Evolutionary conservation across 805 yeast species (phyloP), one percentile per base, ranked within the genome.

Genomic region (Brettanomyces sp.): DNA sequence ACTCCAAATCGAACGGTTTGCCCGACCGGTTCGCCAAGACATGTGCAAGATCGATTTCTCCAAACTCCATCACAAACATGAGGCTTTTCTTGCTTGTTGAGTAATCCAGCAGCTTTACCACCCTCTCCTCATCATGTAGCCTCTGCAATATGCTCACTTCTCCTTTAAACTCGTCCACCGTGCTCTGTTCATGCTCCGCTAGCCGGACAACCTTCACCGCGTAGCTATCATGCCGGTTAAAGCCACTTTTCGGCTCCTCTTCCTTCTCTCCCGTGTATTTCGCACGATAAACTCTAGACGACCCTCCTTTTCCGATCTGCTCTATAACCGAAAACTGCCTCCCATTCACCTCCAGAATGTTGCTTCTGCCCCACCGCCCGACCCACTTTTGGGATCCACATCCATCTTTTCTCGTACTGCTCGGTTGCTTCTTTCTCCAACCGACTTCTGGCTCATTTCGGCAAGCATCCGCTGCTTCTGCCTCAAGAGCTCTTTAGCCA

Each of bases 11-110:
- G 48, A 84, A 62, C 0, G 78, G 72, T 51, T 63, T 52, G 25
- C 67, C 67, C 4, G 71, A 55, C 45, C 87, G 69, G 43, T 72
- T 75, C 38, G 79, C 75, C 42, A 91, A 69, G 7, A 90, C 90
- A 54, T 79, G 87, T 0, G 96, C 91, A 25, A 91, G 65, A 61
- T 91, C 97, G 45, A 85, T 76, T 50, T 91, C 96, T 21, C 98
- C 98, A 59, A 95, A 86, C 63, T 93, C 98, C 96, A 91, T 87
- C 3, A 89, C 85, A 50, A 91, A 66, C 56, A 74, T 72, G 34
- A 91, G 69, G 2, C 80, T 72, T 0, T 84, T 80, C 25, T 75
- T 78, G 3, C 72, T 70, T 52, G 88, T 69, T n/a, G 82, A 79
- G 61, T 83, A 77, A 56, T 88, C 96, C 34, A 84, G 65, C 39